phyloP scores from a whole-genome alignment of 305 asterid genomes.

The Nicotiana rustica region DNA sequence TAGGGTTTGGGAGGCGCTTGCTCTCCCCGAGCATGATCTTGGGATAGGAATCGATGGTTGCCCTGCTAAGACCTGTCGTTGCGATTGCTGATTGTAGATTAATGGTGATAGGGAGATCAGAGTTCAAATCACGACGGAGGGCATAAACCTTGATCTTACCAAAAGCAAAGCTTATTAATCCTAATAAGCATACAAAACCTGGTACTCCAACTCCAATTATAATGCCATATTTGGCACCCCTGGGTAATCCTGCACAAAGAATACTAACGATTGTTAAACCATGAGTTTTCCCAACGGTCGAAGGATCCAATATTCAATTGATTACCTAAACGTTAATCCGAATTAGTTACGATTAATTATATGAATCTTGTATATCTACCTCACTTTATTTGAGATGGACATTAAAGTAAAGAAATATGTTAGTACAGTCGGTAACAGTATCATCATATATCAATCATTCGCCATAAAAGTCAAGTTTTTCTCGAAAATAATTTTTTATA shows the following conservation, averaged over 20 bases:
- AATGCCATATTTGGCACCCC: slow-evolving; percentile 64
- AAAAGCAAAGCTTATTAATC: slow-evolving; percentile 52
- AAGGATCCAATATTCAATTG: neutral
- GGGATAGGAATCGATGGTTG: slow-evolving; percentile 64
- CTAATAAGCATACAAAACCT: slow-evolving; percentile 52
- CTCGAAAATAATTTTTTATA: no score
- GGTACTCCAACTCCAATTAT: slow-evolving; percentile 71
- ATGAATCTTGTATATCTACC: neutral
- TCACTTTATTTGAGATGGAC: neutral
- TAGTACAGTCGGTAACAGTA: neutral
- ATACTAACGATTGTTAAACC: neutral
- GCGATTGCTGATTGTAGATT: slow-evolving; percentile 16
- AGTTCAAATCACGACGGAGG: slow-evolving; percentile 34
- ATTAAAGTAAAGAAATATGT: neutral
- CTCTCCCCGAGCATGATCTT: slow-evolving; percentile 75
- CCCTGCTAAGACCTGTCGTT: slow-evolving; percentile 40
- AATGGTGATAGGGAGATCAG: slow-evolving; percentile 43
- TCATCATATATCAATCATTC: no score
- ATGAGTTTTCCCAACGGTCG: neutral
- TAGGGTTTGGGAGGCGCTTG: slow-evolving; percentile 60
- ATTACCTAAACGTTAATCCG: neutral
- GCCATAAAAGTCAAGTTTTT: no score
- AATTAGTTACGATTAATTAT: neutral
- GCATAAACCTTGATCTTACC: slow-evolving; percentile 43
- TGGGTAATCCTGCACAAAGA: slow-evolving; percentile 57